These are phyloP conservation scores for Obelidium mucronatum DNA, from an alignment of 192 early-diverging fungal genomes.

Conservation along the genomic window DNA sequence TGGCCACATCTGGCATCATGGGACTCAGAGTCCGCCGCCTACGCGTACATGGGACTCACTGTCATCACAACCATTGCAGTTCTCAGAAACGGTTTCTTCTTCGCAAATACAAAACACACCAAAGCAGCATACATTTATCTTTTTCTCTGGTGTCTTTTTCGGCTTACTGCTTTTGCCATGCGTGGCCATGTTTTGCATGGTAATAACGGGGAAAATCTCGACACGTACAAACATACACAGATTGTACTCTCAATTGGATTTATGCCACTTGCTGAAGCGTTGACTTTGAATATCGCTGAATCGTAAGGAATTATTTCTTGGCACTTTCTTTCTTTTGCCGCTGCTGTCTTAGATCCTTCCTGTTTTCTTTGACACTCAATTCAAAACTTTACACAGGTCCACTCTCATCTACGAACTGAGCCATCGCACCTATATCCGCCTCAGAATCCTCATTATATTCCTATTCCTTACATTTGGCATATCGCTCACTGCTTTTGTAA, in stretches of 20 bases:
- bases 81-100: slow-evolving; percentile 11
- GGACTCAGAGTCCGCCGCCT: slow-evolving; percentile 8
- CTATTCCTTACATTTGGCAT: slow-evolving; percentile 6
- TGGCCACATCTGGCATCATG: slow-evolving; percentile 13
- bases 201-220: not conserved
- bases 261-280: slow-evolving; percentile 23
- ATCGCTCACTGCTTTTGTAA: not conserved
- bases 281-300: slow-evolving; percentile 7
- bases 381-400: not conserved
- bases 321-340: not conserved
- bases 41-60: not conserved
- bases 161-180: slow-evolving; percentile 5
- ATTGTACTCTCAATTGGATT: slow-evolving; percentile 21
- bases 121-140: slow-evolving; percentile 4
- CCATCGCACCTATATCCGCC: not conserved
- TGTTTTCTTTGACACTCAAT: not conserved
- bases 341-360: not conserved
- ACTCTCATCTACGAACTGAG: slow-evolving; percentile 11
- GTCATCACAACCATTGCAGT: not conserved
- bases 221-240: slow-evolving; percentile 1
- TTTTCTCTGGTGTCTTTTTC: slow-evolving; percentile 11
- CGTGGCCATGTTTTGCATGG: slow-evolving; percentile 6
- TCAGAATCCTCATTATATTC: not conserved
- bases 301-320: not conserved
- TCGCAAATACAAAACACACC: slow-evolving; percentile 18